Evolutionary conservation across 257 asterid genomes (phyloP).

Genomic region (Ilex aquifolium): DNA sequence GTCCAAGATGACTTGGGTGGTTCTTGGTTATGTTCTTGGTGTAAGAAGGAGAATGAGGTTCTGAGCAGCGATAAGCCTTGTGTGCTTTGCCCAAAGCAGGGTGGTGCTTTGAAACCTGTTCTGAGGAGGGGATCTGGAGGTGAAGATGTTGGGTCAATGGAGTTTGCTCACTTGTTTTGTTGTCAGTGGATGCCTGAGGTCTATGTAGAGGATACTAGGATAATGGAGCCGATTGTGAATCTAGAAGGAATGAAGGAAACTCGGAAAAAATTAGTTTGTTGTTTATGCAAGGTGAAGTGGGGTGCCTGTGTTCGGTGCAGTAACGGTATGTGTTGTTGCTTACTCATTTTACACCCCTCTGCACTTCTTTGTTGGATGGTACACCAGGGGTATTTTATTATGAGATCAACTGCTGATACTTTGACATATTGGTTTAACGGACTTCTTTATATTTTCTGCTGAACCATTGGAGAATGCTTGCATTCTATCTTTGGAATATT

Average conservation of each 20-base stretch:
- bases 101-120: constrained; percentile 90
- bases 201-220: constrained; percentile 70
- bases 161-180: constrained; percentile 89
- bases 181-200: constrained; percentile 95
- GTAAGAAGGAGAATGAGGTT: constrained; percentile 45
- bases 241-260: constrained; percentile 62
- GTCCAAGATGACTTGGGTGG: constrained; percentile 70
- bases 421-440: too few species aligned
- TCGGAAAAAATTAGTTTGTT: constrained; percentile 68
- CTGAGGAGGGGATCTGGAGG: constrained; percentile 27
- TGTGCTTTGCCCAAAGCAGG: constrained; percentile 76
- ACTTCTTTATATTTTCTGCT: too few species aligned
- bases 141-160: constrained; percentile 30
- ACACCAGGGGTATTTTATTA: constrained; percentile 16
- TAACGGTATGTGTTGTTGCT: constrained; percentile 75
- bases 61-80: constrained; percentile 47
- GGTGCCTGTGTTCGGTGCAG: constrained; percentile 99
- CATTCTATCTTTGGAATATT: too few species aligned
- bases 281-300: constrained; percentile 84
- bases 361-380: constrained; percentile 35
- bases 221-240: constrained; percentile 86
- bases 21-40: constrained; percentile 90
- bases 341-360: constrained; percentile 35
- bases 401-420: too few species aligned
- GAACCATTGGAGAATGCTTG: too few species aligned